These are phyloP conservation scores for Populus davidiana DNA, from an alignment of 345 rosid species.

Conservation along the genomic window DNA sequence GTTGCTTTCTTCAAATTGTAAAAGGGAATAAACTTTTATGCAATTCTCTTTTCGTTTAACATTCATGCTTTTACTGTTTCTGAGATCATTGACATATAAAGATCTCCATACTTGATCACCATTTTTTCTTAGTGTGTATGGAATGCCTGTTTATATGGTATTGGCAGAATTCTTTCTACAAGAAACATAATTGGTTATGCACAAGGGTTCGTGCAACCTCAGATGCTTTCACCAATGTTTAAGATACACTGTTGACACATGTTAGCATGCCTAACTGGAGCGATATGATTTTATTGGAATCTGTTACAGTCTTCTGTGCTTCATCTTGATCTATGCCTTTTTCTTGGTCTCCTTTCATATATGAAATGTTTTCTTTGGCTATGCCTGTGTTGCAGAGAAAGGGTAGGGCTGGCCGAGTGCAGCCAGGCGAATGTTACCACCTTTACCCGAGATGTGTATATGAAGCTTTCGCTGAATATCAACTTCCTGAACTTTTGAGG, in stretches of 20 bases:
- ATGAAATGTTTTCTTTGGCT: background rate
- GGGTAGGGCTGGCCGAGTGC: slow-evolving; percentile 98
- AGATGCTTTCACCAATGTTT: background rate
- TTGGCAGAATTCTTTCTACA: slow-evolving; percentile 8
- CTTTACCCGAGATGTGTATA: slow-evolving; percentile 84
- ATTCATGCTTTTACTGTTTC: background rate
- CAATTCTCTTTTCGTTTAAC: background rate
- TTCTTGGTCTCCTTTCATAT: background rate
- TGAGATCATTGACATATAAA: background rate
- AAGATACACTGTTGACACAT: background rate
- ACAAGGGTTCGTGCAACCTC: background rate
- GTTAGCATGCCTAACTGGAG: background rate
- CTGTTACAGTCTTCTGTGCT: slow-evolving; percentile 5
- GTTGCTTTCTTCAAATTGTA: background rate
- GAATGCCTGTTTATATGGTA: background rate
- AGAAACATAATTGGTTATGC: background rate
- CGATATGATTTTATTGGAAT: background rate
- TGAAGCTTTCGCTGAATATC: slow-evolving; percentile 94
- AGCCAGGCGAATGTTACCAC: slow-evolving; percentile 94
- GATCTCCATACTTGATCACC: background rate
- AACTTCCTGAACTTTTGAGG: slow-evolving; percentile 97
- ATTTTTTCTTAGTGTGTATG: background rate
- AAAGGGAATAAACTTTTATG: background rate
- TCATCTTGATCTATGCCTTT: slow-evolving; percentile 8
- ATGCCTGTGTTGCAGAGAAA: slow-evolving; percentile 56